Evolutionary conservation across 371 early-diverging fungal species (phyloP), one percentile per base, ranked within the genome.

Genomic region (Mucor mucedo): DNA sequence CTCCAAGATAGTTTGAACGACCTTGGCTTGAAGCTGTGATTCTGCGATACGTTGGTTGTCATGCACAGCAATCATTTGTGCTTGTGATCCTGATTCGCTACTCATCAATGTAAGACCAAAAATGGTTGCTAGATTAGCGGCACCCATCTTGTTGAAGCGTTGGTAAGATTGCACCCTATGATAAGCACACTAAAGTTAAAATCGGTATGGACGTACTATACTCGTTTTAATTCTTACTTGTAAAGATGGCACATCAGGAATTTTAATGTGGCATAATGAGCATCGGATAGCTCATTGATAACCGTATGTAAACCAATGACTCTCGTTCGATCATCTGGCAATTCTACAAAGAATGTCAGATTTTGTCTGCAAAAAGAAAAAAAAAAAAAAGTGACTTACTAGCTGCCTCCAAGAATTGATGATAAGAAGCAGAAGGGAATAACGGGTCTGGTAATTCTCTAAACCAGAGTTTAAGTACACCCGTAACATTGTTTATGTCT

Each of bases 381-480:
- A 13, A 56, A 29, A 44, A 2, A 44, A 38, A 0, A 33, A 21
- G 21, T 21, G 21, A 55, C 79, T 67, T 75, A 80, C 89, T 80
- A 1, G 90, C 87, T 10, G 91, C 91, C 45, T 85, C 81, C 32
- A 91, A 74, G 54, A 96, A 86, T 21, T 84, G 74, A 10, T 84
- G 77, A 69, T 88, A 91, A 59, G 84, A 69, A n/a, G 66, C 63
- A 16, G 79, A 62, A 7, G 96, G 90, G 49, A 98, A 73, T 3
- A 96, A 71, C 3, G 95, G 90, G 57, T 94, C 92, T 13, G 97
- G 95, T 14, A 98, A 73, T 68, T 95, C 95, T 40, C 97, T 87
- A 73, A 98, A 91, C 83, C 90, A 98, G 44, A 93, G 79, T 68
- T 98, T 96, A 14, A 98, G 72, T n/a, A 91, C 87, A 42, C 93